phyloP scores from a whole-genome alignment of 306 rosid species.

The Myrica gale region DNA sequence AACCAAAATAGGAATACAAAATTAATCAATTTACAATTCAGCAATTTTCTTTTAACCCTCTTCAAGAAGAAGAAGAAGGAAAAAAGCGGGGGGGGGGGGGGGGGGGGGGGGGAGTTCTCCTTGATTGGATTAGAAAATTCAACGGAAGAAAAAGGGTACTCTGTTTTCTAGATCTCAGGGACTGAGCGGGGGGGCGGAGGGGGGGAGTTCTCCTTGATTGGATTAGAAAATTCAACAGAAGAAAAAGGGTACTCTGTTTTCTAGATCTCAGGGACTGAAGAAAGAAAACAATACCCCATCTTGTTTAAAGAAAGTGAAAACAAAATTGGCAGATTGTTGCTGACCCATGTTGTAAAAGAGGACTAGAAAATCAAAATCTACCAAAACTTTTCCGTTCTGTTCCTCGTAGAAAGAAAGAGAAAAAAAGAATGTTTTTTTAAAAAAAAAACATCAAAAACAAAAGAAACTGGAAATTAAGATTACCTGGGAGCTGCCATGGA shows the following conservation, averaged over 20 bases:
- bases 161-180: not conserved
- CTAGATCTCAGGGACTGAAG: not conserved
- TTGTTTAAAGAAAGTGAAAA: not conserved
- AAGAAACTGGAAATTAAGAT: not conserved
- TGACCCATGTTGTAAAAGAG: not conserved
- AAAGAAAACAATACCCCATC: not conserved
- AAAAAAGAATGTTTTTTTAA: not conserved
- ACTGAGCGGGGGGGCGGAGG: no score
- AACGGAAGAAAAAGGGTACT: not conserved
- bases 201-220: not conserved
- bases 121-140: not conserved
- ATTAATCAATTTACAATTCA: not conserved
- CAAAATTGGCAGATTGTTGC: not conserved
- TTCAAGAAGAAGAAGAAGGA: no score
- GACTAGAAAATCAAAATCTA: not conserved
- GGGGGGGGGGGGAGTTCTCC: no score
- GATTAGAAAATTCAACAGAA: not conserved
- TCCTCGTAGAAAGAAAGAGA: not conserved
- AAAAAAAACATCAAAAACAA: no score
- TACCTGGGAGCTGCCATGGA: conserved; percentile 97
- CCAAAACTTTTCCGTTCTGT: not conserved
- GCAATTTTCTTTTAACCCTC: not conserved
- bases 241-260: not conserved
- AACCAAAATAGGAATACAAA: not conserved
- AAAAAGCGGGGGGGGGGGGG: no score